Evolutionary conservation across 2,329 filamentous ascomycete genomes (phyloP), one percentile per base, ranked within the genome.

Genomic region (Blumeriella jaapii): DNA sequence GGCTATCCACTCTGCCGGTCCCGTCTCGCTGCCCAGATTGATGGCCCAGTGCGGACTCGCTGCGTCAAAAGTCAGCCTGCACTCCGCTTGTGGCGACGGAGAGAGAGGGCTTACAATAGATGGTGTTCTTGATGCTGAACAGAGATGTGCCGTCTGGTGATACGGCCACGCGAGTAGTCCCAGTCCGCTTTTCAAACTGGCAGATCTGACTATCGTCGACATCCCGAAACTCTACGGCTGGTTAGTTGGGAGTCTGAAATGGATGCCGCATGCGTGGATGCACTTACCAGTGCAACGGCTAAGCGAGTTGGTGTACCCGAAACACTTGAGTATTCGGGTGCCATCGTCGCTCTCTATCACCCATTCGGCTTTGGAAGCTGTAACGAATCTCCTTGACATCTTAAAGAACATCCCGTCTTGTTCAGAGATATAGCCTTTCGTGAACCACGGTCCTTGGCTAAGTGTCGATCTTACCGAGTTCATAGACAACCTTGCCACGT

Each of bases 21-120:
- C 11, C 14, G 8, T 15, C 7, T 12, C 27, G 8, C 16, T 31
- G 11, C 30, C 23, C 10, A 41, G 12, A 16, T 31, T 28, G 9
- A 46, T 29, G 10, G 31, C 28, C 43, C 43, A 46, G 17, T 39
- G 31, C 16, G 43, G 43, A 9, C 28, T 34, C 10, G 33, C 39
- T 41, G 8, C 5, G 18, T 6, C 2, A 10, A 11, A 13, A 8
- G n/a, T 34, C n/a, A 34, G 16, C 15, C 6, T 28, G 2, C 3
- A 12, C 1, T n/a, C 5, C 12, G 9, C 12, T 4, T 23, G 6
- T 12, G 2, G 11, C 5, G 10, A 10, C 6, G 3, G 10, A 16
- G 7, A 11, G 15, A 19, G 1, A 18, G 20, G 12, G 20, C 40
- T 34, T 29, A 39, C 39, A 23, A 26, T 31, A 36, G n/a, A n/a